phyloP scores from a whole-genome alignment of 2,329 filamentous ascomycete species.

The Cladophialophora exuberans region DNA sequence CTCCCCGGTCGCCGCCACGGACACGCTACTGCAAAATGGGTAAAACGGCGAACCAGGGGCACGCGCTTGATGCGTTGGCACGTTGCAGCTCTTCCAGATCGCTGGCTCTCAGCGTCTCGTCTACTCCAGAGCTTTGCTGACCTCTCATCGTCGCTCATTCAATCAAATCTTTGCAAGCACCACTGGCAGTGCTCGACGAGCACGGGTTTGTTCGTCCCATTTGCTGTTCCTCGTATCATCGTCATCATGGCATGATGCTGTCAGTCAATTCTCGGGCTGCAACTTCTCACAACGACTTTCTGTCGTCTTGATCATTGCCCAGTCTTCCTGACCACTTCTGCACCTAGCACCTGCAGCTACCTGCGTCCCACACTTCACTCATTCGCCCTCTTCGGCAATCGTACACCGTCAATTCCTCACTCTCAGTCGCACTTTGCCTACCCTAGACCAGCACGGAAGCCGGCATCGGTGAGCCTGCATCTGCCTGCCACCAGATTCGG shows the following conservation, averaged over 20 bases:
- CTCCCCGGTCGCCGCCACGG: conserved; percentile 1
- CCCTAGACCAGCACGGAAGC: conserved; percentile 13
- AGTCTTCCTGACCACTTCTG: conserved; percentile 10
- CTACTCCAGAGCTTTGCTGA: conserved; percentile 15
- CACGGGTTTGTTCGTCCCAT: conserved; percentile 18
- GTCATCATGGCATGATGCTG: conserved; percentile 19
- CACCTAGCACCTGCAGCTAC: conserved; percentile 9
- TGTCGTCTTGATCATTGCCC: conserved; percentile 14
- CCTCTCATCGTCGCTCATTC: conserved; percentile 15
- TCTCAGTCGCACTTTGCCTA: conserved; percentile 9
- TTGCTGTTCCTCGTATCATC: conserved; percentile 14
- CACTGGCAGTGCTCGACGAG: neutral
- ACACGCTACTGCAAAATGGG: conserved; percentile 28
- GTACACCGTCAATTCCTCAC: conserved; percentile 6
- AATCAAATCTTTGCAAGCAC: conserved; percentile 5
- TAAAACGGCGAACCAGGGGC: conserved; percentile 21
- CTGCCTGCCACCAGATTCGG: conserved; percentile 6
- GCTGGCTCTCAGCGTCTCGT: conserved; percentile 29
- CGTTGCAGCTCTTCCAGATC: conserved; percentile 25
- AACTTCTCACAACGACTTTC: conserved; percentile 13
- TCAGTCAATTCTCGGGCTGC: conserved; percentile 12
- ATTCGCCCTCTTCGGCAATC: conserved; percentile 17
- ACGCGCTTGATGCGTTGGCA: conserved; percentile 34
- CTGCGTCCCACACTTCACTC: conserved; percentile 8
- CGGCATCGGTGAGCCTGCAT: conserved; percentile 6